Evolutionary conservation across 352 stramenopile genomes (phyloP), one percentile per base, ranked within the genome.

Genomic region (Aphanomyces cochlioides): DNA sequence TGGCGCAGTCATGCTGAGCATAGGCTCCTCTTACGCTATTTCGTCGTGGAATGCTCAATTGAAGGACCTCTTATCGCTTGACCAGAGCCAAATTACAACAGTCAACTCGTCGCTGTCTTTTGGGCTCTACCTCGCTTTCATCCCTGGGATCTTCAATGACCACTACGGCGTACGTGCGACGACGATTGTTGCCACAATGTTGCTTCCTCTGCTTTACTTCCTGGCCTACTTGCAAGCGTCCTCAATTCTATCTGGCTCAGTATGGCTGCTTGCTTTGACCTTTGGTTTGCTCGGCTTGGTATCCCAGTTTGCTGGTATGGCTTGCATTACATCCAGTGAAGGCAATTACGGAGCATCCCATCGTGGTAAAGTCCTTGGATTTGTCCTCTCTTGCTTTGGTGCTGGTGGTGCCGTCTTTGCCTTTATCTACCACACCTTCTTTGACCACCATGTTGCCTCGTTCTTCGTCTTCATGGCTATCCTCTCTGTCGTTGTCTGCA

Each of bases 11-110:
- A 90, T 90, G 83, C 63, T 74, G 0, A 78, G 74, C 40, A 78
- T 88, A 45, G 85, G 85, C 12, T 90, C 85, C 17, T 87, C 86
- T 72, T 82, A 92, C 73, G 81, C 85, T 6, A 87, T 92, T 61
- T 92, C 85, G n/a, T 80, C 79, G 17, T 92, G 83, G 85, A 92
- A 92, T 47, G 74, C 85, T 64, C 80, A 92, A 75, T 76, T 92
- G 12, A 80, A 79, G 58, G 37, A 37, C 17, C 41, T 80, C 59
- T 73, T 90, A 39, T 72, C 72, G 38, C 89, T 87, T 75, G 88
- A 85, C 56, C 82, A 90, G 72, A 75, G 79, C 39, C 77, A 89
- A 37, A 92, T 92, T 73, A 85, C 83, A 37, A 72, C 89, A 43
- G 83, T 92, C 34, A 85, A 80, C 73, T 90, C 85, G 47, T 86